Base-by-base conservation (phyloP, 805 yeast species). In the Nakazawaea ishiwadae region DNA sequence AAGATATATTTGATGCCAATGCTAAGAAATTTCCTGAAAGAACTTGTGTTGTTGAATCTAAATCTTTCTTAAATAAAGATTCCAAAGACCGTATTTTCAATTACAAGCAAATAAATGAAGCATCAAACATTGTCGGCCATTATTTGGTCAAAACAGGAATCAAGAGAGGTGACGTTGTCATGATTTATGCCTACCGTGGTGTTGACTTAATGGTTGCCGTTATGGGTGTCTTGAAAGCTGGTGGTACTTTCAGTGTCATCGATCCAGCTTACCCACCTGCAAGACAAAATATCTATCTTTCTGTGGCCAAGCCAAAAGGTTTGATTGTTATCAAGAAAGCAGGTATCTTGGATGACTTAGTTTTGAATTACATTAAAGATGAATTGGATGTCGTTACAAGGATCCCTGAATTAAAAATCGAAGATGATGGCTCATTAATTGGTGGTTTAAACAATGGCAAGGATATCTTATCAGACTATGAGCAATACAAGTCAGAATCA, bases 231-330 rank as follows among this genome's bases (percentile, higher is more conserved):
- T 75, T 93, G 59, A 93, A 93, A 66, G 98, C 99, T 1, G 99
- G 99, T 52, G 98, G 96, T 14, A 91, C 99, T 0, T 93, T 93
- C 61, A 90, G 97, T 8, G 99, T 93, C 17, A 95, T 93, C 49
- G 99, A 93, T 59, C 99, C 99, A 6, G 98, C 98, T 4, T 93
- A 93, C 62, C 99, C 99, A 32, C 96, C 99, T 14, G 95, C 96
- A 8, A 79, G 99, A 64, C 99, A 93, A 64, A 93, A 87, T 49
- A 78, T 93, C 47, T 93, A 93, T 61, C 71, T 93, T 44, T 79
- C 85, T 36, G 99, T 93, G 12, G 98, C 99, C 28, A 79, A 84
- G 61, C 99, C 99, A 26, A 77, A 68, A 52, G 99, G 96, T 49
- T 73, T 93, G 51, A 82, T 93, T 47, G 96, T 90, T 15, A 80